Conservation (phyloP, 768 basidiomycete genomes). For the Tephrocybe sp. region DNA sequence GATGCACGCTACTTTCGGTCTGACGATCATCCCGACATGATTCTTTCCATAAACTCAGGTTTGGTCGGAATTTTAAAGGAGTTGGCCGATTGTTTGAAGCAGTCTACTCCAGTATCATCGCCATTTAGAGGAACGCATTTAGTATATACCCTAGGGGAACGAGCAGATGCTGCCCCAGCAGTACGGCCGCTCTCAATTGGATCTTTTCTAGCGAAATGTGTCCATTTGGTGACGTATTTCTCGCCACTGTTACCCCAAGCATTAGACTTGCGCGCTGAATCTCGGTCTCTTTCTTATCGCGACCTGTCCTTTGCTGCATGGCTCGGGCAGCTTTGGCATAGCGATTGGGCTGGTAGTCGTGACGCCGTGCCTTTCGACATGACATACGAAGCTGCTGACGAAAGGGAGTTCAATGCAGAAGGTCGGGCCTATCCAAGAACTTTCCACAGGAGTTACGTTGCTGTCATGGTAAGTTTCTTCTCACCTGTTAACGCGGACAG, state of each 20-base stretch:
- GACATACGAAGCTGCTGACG: conserved; percentile 45
- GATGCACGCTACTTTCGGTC: conserved; percentile 41
- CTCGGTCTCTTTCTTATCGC: conserved; percentile 38
- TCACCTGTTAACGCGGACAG: too few relatives aligned
- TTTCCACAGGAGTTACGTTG: conserved; percentile 43
- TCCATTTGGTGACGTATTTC: conserved; percentile 43
- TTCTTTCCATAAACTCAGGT: conserved; percentile 46
- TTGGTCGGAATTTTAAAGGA: conserved; percentile 5
- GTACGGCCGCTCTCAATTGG: conserved; percentile 43
- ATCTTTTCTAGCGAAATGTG: conserved; percentile 33
- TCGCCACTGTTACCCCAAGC: conserved; percentile 38
- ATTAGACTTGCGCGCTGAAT: conserved; percentile 44
- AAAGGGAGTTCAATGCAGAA: conserved; percentile 38
- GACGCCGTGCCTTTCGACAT: conserved; percentile 49
- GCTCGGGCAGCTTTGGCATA: conserved; percentile 40
- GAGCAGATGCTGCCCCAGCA: conserved; percentile 36
- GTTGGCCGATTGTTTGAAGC: neutral
- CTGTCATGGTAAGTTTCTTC: conserved; percentile 25
- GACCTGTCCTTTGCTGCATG: conserved; percentile 33
- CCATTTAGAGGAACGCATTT: conserved; percentile 50
- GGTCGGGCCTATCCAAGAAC: conserved; percentile 35
- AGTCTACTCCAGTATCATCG: conserved; percentile 35
- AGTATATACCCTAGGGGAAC: conserved; percentile 46
- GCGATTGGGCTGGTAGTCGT: conserved; percentile 47
- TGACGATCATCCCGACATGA: conserved; percentile 39